A percentile compares a stretch with the other conserved stretches of the same genome.
Conservation (phyloP, 495 filamentous ascomycete genomes). For the Aspergillus conjunctus region DNA sequence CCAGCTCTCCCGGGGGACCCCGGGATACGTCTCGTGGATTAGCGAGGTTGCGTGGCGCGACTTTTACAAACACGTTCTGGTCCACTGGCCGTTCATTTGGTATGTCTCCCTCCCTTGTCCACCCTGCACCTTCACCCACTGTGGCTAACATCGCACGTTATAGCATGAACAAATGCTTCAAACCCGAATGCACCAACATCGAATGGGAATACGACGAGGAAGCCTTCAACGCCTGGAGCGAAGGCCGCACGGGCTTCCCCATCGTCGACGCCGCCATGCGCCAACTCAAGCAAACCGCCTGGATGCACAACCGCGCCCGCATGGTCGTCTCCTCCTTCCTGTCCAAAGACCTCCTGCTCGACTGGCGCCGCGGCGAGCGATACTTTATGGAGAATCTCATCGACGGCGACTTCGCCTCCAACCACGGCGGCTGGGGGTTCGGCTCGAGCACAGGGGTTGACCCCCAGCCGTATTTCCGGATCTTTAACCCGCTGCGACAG, state of each 20-base stretch:
- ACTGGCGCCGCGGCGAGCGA: slow-evolving; percentile 88
- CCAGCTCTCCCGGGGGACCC: slow-evolving; percentile 66
- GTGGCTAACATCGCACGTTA: not conserved
- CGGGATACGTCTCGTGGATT: slow-evolving; percentile 77
- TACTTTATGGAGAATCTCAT: slow-evolving; percentile 89
- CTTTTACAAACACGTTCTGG: slow-evolving; percentile 89
- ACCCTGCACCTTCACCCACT: slow-evolving; percentile 13
- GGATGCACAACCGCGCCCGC: slow-evolving; percentile 88
- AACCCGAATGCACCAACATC: slow-evolving; percentile 81
- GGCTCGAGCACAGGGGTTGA: slow-evolving; percentile 79
- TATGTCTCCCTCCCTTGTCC: slow-evolving; percentile 49
- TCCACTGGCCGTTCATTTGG: slow-evolving; percentile 88
- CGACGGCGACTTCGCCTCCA: slow-evolving; percentile 90
- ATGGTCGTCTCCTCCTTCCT: slow-evolving; percentile 91
- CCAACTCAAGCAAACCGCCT: slow-evolving; percentile 68
- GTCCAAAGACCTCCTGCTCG: slow-evolving; percentile 80
- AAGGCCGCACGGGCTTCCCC: slow-evolving; percentile 79
- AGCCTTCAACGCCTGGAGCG: slow-evolving; percentile 72
- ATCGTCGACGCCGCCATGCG: slow-evolving; percentile 95
- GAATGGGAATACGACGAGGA: slow-evolving; percentile 74
- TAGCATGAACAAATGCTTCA: slow-evolving; percentile 96
- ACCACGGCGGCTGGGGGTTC: slow-evolving; percentile 94
- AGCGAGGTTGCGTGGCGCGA: slow-evolving; percentile 90
- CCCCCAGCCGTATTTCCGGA: slow-evolving; percentile 88
- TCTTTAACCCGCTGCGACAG: slow-evolving; percentile 87